These are phyloP conservation scores for Corylus americana DNA, from an alignment of 306 rosid genomes.

Conservation along the genomic window DNA sequence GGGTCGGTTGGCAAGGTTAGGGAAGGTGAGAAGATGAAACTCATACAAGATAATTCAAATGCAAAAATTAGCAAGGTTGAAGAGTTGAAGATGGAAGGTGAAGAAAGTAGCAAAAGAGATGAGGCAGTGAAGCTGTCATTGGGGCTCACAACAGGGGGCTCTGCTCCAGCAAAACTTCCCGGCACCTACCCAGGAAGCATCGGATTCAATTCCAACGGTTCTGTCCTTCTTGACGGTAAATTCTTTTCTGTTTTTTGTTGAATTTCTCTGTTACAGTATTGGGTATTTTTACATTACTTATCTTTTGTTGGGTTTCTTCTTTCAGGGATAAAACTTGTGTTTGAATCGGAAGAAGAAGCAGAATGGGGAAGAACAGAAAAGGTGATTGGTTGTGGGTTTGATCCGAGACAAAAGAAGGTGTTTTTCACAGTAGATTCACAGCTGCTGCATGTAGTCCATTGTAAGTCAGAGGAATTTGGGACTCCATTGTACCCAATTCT, in stretches of 20 bases:
- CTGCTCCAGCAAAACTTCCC: conserved; percentile 64
- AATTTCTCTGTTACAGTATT: background rate
- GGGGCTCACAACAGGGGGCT: conserved; percentile 64
- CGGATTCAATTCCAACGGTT: conserved; percentile 90
- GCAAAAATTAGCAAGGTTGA: conserved; percentile 47
- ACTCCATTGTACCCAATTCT: conserved; percentile 68
- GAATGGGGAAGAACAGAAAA: conserved; percentile 68
- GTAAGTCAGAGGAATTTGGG: conserved; percentile 74
- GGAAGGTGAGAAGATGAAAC: conserved; percentile 76
- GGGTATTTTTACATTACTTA: background rate
- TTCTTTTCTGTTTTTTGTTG: background rate
- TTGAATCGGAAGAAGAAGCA: conserved; percentile 58
- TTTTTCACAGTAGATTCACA: conserved; percentile 85
- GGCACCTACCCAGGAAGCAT: conserved; percentile 88
- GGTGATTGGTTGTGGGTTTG: conserved; percentile 89
- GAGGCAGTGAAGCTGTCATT: conserved; percentile 59
- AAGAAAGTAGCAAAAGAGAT: conserved; percentile 36
- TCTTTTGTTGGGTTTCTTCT: conserved; percentile 6
- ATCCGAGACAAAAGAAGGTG: conserved; percentile 78
- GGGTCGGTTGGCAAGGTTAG: conserved; percentile 40
- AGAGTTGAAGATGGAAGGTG: conserved; percentile 51
- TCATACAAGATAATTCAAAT: conserved; percentile 48
- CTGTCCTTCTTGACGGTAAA: conserved; percentile 88
- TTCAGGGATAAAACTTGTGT: conserved; percentile 71
- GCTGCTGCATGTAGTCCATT: conserved; percentile 65